Conservation (phyloP, 805 yeast species). For the Metschnikowia arizonensis region DNA sequence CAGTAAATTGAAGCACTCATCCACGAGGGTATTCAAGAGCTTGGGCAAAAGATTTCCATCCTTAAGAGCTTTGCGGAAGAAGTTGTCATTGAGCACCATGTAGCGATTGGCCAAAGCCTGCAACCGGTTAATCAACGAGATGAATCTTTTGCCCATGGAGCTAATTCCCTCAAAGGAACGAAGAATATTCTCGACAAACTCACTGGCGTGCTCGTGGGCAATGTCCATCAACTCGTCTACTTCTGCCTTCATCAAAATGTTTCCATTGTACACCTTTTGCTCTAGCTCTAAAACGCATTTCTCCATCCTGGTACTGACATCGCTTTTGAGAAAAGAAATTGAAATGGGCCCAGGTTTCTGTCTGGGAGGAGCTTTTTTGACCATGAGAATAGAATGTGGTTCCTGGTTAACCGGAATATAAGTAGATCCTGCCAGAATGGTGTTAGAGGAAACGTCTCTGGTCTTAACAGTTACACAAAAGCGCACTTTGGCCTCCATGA, state of each 20-base stretch:
- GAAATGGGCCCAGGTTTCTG: neutral
- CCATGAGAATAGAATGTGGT: constrained; percentile 1
- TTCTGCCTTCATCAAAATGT: neutral
- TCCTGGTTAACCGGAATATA: neutral
- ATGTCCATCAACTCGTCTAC: constrained; percentile 2
- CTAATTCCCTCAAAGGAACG: constrained; percentile 10
- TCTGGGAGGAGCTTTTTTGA: neutral
- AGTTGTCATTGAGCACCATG: constrained; percentile 8
- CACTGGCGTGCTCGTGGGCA: constrained; percentile 7
- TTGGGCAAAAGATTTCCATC: neutral
- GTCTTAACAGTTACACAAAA: neutral
- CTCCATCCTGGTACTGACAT: neutral
- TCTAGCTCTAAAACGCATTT: neutral
- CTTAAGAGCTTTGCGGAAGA: neutral
- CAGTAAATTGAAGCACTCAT: constrained; percentile 4
- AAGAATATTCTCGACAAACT: constrained; percentile 10
- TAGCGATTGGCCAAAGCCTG: constrained; percentile 10
- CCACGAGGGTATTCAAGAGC: constrained; percentile 1
- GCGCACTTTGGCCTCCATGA: neutral
- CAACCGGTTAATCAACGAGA: constrained; percentile 9
- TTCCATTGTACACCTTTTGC: neutral
- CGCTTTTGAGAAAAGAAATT: neutral
- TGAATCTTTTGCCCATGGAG: constrained; percentile 7
- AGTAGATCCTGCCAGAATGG: neutral
- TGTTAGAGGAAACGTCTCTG: neutral